A percentile compares a stretch with the other conserved stretches of the same genome.
Evolutionary conservation across 441 rosid genomes (phyloP).

Genomic region (Jatropha podagrica): DNA sequence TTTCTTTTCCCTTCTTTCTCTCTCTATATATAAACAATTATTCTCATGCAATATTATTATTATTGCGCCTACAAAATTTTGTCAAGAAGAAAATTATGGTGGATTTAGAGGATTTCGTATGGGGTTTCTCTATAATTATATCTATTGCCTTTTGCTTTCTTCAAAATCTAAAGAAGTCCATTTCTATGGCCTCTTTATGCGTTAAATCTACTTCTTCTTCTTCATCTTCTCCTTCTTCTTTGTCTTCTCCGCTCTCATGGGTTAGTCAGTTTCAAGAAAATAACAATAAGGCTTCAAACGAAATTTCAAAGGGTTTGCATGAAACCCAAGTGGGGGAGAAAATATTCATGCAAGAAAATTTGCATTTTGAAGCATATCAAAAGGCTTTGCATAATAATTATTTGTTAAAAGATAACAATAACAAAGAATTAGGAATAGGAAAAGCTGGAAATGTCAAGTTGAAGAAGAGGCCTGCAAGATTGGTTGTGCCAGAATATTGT

Average conservation of each 20-base stretch:
- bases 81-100: slow-evolving; percentile 18
- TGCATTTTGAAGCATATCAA: slow-evolving; percentile 12
- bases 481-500: slow-evolving; percentile 35
- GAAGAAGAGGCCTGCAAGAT: slow-evolving; percentile 43
- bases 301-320: not conserved
- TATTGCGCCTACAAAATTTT: slow-evolving; percentile 7
- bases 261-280: slow-evolving; percentile 14
- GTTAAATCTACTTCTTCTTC: slow-evolving; percentile 17
- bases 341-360: not conserved
- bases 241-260: slow-evolving; percentile 19
- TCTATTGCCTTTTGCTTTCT: slow-evolving; percentile 20
- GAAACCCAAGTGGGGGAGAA: not conserved
- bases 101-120: slow-evolving; percentile 28
- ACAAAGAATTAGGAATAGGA: not conserved
- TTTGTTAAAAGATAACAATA: not conserved
- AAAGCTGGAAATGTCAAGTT: not conserved
- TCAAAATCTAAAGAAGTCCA: slow-evolving; percentile 12
- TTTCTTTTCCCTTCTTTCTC: not conserved
- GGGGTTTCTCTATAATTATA: slow-evolving; percentile 25
- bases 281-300: not conserved
- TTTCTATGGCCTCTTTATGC: slow-evolving; percentile 24
- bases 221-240: slow-evolving; percentile 5
- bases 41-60: slow-evolving; percentile 4
- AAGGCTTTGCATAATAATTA: slow-evolving; percentile 10
- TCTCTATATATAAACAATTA: not conserved